These are phyloP conservation scores for Naganishia sp. DNA, from an alignment of 1,284 basidiomycete genomes.

Conservation along the genomic window DNA sequence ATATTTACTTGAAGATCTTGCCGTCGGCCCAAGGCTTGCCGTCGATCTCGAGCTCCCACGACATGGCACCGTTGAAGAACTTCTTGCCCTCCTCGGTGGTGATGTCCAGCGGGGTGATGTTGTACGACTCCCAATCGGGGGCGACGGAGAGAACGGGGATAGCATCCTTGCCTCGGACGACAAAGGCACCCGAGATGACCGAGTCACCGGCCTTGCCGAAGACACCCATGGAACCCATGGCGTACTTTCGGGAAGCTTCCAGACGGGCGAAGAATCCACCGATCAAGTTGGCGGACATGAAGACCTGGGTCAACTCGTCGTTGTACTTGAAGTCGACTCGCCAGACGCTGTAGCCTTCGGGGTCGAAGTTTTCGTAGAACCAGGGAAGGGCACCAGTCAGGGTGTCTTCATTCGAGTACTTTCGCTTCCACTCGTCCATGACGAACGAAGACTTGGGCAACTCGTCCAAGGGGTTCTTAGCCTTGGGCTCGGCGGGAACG, in stretches of 20 bases:
- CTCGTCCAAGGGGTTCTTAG: slow-evolving; percentile 90
- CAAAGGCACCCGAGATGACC: slow-evolving; percentile 75
- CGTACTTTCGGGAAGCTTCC: slow-evolving; percentile 92
- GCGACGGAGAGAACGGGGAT: slow-evolving; percentile 72
- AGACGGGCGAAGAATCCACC: slow-evolving; percentile 94
- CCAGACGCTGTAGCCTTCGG: slow-evolving; percentile 88
- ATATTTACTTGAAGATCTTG: slow-evolving; percentile 55
- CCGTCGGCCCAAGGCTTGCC: slow-evolving; percentile 75
- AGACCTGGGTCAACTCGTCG: slow-evolving; percentile 84
- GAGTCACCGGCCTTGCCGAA: slow-evolving; percentile 77
- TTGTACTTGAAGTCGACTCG: slow-evolving; percentile 94
- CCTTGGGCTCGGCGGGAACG: slow-evolving; percentile 68
- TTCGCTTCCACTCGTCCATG: slow-evolving; percentile 97
- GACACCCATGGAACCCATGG: slow-evolving; percentile 82
- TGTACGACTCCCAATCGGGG: slow-evolving; percentile 87
- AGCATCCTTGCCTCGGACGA: slow-evolving; percentile 69
- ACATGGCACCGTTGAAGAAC: slow-evolving; percentile 85
- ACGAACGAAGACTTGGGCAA: slow-evolving; percentile 90
- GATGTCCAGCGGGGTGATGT: slow-evolving; percentile 67
- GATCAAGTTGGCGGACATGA: slow-evolving; percentile 83
- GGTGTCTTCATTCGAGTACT: slow-evolving; percentile 97
- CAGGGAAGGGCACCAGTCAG: slow-evolving; percentile 69
- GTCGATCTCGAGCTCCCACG: slow-evolving; percentile 83
- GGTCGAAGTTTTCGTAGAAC: slow-evolving; percentile 92
- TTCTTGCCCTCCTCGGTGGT: slow-evolving; percentile 69